A percentile compares a stretch with the other conserved stretches of the same genome.
phyloP scores from a whole-genome alignment of 345 rosid genomes.

The Litchi chinensis region DNA sequence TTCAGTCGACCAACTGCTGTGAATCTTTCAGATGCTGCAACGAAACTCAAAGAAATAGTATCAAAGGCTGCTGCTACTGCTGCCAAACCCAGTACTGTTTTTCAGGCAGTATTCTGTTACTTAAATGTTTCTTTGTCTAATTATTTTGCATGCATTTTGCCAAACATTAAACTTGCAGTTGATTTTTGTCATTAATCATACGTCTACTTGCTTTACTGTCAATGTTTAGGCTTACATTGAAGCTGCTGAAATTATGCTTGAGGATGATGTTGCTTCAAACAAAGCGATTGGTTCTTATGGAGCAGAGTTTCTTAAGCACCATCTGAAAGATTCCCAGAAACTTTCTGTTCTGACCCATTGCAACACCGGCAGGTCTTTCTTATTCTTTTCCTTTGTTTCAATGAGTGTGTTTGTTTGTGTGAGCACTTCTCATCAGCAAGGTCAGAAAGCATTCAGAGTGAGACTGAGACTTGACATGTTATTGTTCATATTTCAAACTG shows the following conservation, averaged over 20 bases:
- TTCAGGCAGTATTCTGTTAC: conserved; percentile 47
- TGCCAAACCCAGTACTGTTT: conserved; percentile 44
- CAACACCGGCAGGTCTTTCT: conserved; percentile 86
- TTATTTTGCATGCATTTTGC: background rate
- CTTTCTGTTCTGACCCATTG: conserved; percentile 88
- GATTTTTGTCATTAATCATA: background rate
- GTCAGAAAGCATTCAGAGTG: conserved; percentile 3
- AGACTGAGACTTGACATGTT: background rate
- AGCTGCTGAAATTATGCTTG: conserved; percentile 85
- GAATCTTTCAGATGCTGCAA: conserved; percentile 90
- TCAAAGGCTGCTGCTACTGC: conserved; percentile 45
- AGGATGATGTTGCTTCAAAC: conserved; percentile 89
- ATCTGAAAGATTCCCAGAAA: conserved; percentile 40
- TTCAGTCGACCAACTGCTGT: conserved; percentile 90
- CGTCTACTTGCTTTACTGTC: conserved; percentile 10
- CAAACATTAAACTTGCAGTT: conserved; percentile 7
- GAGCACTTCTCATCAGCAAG: background rate
- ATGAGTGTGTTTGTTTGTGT: background rate
- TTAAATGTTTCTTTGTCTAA: background rate
- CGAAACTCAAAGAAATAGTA: conserved; percentile 67
- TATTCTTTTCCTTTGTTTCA: conserved; percentile 5
- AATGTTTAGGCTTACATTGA: conserved; percentile 60
- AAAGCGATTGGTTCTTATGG: conserved; percentile 87
- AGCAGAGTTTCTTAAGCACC: conserved; percentile 54
- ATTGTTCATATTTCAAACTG: background rate